A percentile compares a stretch with the other conserved stretches of the same genome.
Evolutionary conservation across 257 asterid genomes (phyloP).

Genomic region (Nemophila menziesii): DNA sequence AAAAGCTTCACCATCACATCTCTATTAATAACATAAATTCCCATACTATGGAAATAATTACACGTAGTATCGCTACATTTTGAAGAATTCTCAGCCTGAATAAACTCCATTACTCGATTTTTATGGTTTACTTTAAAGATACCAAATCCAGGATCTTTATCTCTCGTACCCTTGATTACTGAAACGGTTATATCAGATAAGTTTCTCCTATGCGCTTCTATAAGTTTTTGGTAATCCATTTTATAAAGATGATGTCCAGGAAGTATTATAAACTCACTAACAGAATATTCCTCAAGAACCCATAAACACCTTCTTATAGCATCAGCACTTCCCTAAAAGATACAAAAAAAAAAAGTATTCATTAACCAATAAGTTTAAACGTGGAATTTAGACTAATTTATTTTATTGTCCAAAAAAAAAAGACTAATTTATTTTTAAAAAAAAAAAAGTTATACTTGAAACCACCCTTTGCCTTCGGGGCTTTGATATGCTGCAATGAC

Average conservation of each 20-base stretch:
- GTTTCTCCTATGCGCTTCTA: conserved; percentile 36
- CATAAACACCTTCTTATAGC: conserved; percentile 73
- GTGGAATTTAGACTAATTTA: no score
- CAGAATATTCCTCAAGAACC: conserved; percentile 60
- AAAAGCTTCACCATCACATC: conserved; percentile 60
- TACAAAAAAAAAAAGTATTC: neutral
- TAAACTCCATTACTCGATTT: conserved; percentile 36
- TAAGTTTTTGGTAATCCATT: conserved; percentile 66
- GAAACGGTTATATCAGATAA: conserved; percentile 50
- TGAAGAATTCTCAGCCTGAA: conserved; percentile 23
- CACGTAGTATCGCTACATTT: conserved; percentile 5
- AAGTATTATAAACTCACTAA: conserved; percentile 51
- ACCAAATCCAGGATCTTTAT: conserved; percentile 40
- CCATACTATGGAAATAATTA: conserved; percentile 45
- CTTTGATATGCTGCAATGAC: conserved; percentile 81
- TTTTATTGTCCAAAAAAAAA: no score
- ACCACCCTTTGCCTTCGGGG: conserved; percentile 68
- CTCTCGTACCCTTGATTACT: conserved; percentile 17
- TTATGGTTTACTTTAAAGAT: conserved; percentile 29
- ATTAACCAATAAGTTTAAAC: no score
- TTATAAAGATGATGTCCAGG: conserved; percentile 85
- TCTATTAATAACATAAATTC: conserved; percentile 60
- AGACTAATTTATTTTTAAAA: no score
- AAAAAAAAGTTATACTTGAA: conserved; percentile 48
- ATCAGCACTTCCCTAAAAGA: conserved; percentile 76